Evolutionary conservation across 345 rosid genomes (phyloP).

Genomic region (Bruguiera sexangula): DNA sequence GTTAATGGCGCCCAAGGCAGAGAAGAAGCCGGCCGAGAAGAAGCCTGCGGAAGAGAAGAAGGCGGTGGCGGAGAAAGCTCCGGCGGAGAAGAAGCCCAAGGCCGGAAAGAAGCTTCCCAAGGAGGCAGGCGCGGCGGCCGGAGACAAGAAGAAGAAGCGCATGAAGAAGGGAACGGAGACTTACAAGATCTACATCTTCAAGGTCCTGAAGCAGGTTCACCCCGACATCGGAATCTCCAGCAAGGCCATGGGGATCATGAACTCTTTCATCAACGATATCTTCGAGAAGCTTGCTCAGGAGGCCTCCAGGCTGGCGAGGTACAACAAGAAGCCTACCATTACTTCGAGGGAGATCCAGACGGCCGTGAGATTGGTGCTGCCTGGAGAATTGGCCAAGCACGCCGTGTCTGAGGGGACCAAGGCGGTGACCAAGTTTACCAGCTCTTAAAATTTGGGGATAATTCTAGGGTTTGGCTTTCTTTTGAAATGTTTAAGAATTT

Average conservation of each 20-base stretch:
- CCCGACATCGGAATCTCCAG: slow-evolving; percentile 59
- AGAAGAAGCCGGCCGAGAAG: slow-evolving; percentile 38
- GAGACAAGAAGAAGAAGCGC: slow-evolving; percentile 19
- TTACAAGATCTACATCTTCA: slow-evolving; percentile 80
- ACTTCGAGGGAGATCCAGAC: slow-evolving; percentile 23
- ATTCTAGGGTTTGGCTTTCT: neutral
- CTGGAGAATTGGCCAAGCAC: slow-evolving; percentile 18
- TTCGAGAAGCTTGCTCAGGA: slow-evolving; percentile 79
- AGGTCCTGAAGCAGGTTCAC: slow-evolving; percentile 56
- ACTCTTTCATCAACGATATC: slow-evolving; percentile 64
- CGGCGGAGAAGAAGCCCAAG: slow-evolving; percentile 19
- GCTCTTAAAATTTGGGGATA: slow-evolving; percentile 5
- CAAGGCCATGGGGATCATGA: slow-evolving; percentile 78
- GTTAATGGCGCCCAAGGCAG: slow-evolving; percentile 56
- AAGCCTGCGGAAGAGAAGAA: slow-evolving; percentile 30
- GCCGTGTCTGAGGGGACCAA: slow-evolving; percentile 22
- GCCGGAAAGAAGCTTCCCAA: slow-evolving; percentile 21
- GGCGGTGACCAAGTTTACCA: slow-evolving; percentile 20
- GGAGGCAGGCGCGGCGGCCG: slow-evolving; percentile 13
- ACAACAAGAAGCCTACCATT: slow-evolving; percentile 65
- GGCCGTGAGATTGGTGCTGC: slow-evolving; percentile 15
- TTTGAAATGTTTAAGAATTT: neutral
- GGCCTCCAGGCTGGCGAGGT: slow-evolving; percentile 66
- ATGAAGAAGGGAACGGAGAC: slow-evolving; percentile 58
- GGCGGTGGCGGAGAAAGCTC: slow-evolving; percentile 11